Percentiles rank a stretch among this genome's conserved stretches.
phyloP scores from a whole-genome alignment of 495 filamentous ascomycete species.

The Aspergillus hancockii region DNA sequence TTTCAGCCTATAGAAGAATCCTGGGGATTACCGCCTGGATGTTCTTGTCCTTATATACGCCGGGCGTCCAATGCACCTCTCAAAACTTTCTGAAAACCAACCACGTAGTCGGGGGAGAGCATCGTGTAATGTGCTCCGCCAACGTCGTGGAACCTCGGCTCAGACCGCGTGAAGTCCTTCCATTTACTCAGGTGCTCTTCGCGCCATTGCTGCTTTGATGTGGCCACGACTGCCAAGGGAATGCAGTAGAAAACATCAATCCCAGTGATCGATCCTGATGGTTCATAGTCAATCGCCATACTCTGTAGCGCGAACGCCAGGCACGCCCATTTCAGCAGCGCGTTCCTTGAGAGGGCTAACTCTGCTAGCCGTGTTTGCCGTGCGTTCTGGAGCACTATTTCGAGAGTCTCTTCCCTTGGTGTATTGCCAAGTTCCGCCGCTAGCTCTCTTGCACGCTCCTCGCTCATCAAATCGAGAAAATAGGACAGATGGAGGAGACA shows the following conservation, averaged over 20 bases:
- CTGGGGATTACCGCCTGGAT: too few species aligned
- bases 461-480: constrained; percentile 49
- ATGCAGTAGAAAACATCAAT: constrained; percentile 54
- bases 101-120: constrained; percentile 18
- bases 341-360: constrained; percentile 34
- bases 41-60: too few species aligned
- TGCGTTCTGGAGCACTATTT: constrained; percentile 8
- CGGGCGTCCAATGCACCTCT: constrained; percentile 9
- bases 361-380: constrained; percentile 29
- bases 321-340: constrained; percentile 39
- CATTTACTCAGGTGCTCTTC: constrained; percentile 42
- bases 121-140: constrained; percentile 26
- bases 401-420: constrained; percentile 1
- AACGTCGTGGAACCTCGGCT: constrained; percentile 15
- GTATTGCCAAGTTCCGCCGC: constrained; percentile 9
- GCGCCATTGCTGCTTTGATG: constrained; percentile 44
- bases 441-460: constrained; percentile 14
- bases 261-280: constrained; percentile 33
- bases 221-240: constrained; percentile 43
- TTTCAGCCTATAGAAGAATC: too few species aligned
- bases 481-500: constrained; percentile 48
- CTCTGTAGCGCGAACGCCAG: constrained; percentile 45
- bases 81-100: constrained; percentile 14
- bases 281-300: constrained; percentile 54
- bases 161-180: constrained; percentile 36